Conservation (phyloP, 306 rosid species). For the Fragaria vesca region DNA sequence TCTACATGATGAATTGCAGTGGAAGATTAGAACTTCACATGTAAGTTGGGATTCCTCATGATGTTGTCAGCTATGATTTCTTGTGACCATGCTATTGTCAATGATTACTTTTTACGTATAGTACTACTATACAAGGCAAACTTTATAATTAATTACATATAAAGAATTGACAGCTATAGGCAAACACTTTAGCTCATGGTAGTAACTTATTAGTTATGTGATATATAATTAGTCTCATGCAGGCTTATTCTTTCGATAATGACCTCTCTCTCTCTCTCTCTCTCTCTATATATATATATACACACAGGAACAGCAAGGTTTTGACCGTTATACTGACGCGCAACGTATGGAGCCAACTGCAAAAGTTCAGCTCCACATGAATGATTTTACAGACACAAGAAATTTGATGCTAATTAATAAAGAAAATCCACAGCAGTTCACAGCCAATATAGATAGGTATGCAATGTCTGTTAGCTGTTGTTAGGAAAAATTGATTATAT, state of each 20-base stretch:
- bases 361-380: slow-evolving; percentile 32
- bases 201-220: background rate
- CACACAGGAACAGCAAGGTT: slow-evolving; percentile 50
- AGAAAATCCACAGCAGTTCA: slow-evolving; percentile 27
- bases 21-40: slow-evolving; percentile 94
- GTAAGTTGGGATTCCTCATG: slow-evolving; percentile 54
- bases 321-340: slow-evolving; percentile 34
- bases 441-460: slow-evolving; percentile 40
- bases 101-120: background rate
- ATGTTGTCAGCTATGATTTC: background rate
- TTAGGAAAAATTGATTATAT: slow-evolving; percentile 4
- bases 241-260: background rate
- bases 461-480: slow-evolving; percentile 2
- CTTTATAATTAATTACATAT: background rate
- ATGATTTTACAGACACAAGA: slow-evolving; percentile 23
- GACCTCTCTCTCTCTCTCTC: background rate
- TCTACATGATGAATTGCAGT: slow-evolving; percentile 88
- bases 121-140: background rate
- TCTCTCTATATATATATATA: background rate
- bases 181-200: background rate
- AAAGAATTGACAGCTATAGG: background rate
- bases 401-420: slow-evolving; percentile 35
- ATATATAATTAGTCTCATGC: background rate
- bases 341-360: slow-evolving; percentile 37
- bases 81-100: slow-evolving; percentile 11